Evolutionary conservation across 2,329 filamentous ascomycete species (phyloP).

Genomic region (Didymellaceae sp.): DNA sequence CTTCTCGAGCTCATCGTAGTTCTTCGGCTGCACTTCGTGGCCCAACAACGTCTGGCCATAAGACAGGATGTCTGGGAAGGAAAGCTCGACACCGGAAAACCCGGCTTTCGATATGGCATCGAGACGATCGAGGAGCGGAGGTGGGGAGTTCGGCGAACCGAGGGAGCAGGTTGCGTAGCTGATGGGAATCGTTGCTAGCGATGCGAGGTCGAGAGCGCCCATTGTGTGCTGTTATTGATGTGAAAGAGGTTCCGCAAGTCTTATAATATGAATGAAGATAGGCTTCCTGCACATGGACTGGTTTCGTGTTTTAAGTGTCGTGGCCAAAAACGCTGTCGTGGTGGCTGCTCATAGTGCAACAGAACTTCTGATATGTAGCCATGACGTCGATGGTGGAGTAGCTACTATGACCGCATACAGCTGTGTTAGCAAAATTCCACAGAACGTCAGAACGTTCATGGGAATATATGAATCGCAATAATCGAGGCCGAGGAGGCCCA

Average conservation of each 20-base stretch:
- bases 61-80: slow-evolving; percentile 73
- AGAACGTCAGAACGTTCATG: background rate
- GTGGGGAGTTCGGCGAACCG: slow-evolving; percentile 50
- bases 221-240: slow-evolving; percentile 37
- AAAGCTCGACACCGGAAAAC: slow-evolving; percentile 74
- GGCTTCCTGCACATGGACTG: background rate
- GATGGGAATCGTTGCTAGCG: slow-evolving; percentile 53
- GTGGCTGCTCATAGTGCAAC: slow-evolving; percentile 2
- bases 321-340: background rate
- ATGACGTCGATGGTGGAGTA: slow-evolving; percentile 37
- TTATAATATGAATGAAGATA: too few relatives aligned
- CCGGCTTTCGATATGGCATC: slow-evolving; percentile 68
- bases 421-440: background rate
- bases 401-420: slow-evolving; percentile 17
- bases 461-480: too few relatives aligned
- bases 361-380: slow-evolving; percentile 20
- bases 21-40: slow-evolving; percentile 60
- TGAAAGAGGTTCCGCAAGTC: too few relatives aligned
- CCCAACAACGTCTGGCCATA: slow-evolving; percentile 64
- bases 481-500: too few relatives aligned
- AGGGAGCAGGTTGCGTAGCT: slow-evolving; percentile 66
- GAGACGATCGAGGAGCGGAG: slow-evolving; percentile 65
- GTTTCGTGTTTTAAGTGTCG: background rate
- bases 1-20: slow-evolving; percentile 65
- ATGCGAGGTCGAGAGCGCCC: slow-evolving; percentile 42